Conservation (phyloP, 768 basidiomycete genomes). For the Artomyces pyxidatus region DNA sequence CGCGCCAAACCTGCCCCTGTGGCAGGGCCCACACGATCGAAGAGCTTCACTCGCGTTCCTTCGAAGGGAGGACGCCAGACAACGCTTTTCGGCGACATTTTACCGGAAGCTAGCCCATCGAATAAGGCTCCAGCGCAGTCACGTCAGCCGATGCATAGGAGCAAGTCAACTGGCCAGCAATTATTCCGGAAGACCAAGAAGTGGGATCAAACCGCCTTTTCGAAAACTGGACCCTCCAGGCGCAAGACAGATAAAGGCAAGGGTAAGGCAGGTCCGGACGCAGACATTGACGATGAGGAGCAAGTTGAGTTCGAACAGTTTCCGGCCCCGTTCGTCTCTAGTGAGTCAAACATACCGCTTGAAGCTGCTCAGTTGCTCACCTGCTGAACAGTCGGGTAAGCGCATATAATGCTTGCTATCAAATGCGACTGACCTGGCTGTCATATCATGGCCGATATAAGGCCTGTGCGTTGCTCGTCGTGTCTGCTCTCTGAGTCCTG, state of each 20-base stretch:
- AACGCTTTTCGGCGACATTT: conserved; percentile 58
- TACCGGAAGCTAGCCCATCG: conserved; percentile 26
- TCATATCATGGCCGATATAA: background rate
- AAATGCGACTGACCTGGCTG: too few species aligned
- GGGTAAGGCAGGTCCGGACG: conserved; percentile 36
- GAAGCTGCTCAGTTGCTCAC: background rate
- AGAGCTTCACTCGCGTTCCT: conserved; percentile 16
- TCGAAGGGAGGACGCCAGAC: conserved; percentile 45
- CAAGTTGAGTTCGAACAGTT: conserved; percentile 45
- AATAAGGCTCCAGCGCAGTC: conserved; percentile 14
- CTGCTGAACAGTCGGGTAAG: conserved; percentile 11
- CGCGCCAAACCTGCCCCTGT: conserved; percentile 31
- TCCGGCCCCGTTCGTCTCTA: conserved; percentile 66
- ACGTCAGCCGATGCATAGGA: background rate
- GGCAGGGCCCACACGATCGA: conserved; percentile 26
- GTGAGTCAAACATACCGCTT: conserved; percentile 30
- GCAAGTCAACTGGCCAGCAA: conserved; percentile 23
- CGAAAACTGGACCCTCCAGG: conserved; percentile 56
- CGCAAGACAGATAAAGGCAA: conserved; percentile 43
- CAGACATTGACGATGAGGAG: conserved; percentile 37
- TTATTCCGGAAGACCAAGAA: conserved; percentile 62
- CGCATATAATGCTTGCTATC: too few species aligned
- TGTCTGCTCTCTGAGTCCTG: background rate
- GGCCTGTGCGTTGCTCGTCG: conserved; percentile 5
- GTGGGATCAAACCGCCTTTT: conserved; percentile 89